phyloP scores from a whole-genome alignment of 176 grass and related monocot species.

The Eremochloa ophiuroides region DNA sequence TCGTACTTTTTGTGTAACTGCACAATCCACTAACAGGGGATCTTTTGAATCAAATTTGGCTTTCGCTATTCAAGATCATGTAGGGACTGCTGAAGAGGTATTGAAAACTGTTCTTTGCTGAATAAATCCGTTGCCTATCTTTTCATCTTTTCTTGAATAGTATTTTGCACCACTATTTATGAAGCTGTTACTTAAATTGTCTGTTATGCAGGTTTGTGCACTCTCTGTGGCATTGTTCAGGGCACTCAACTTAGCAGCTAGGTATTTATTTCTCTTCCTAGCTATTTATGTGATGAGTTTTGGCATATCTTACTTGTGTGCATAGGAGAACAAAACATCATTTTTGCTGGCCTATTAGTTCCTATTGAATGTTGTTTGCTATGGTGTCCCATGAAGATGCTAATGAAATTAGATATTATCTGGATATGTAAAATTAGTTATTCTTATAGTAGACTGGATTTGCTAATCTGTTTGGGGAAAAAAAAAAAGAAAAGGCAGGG shows the following conservation, averaged over 20 bases:
- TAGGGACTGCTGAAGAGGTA: constrained; percentile 92
- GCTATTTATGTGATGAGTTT: constrained; percentile 11
- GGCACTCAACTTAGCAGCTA: constrained; percentile 83
- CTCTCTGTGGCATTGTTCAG: constrained; percentile 91
- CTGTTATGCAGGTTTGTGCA: constrained; percentile 71
- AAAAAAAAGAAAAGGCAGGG: neutral
- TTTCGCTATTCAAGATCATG: constrained; percentile 70
- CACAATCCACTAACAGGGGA: constrained; percentile 45
- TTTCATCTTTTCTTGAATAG: neutral
- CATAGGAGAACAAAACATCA: neutral
- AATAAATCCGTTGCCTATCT: constrained; percentile 3
- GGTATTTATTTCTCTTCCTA: constrained; percentile 43
- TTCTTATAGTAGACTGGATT: neutral
- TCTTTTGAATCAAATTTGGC: constrained; percentile 85
- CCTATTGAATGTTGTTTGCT: neutral
- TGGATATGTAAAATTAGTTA: neutral
- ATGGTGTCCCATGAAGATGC: neutral
- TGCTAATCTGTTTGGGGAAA: neutral
- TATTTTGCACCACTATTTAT: constrained; percentile 7
- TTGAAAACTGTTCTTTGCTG: neutral
- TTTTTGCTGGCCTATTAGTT: constrained; percentile 6
- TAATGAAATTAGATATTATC: constrained; percentile 1
- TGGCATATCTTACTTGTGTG: constrained; percentile 15
- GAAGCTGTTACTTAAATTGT: constrained; percentile 23
- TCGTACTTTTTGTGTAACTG: constrained; percentile 61